A percentile compares a stretch with the other conserved stretches of the same genome.
These are phyloP conservation scores for Setaria viridis DNA, from an alignment of 202 grass and related monocot genomes.

Conservation along the genomic window DNA sequence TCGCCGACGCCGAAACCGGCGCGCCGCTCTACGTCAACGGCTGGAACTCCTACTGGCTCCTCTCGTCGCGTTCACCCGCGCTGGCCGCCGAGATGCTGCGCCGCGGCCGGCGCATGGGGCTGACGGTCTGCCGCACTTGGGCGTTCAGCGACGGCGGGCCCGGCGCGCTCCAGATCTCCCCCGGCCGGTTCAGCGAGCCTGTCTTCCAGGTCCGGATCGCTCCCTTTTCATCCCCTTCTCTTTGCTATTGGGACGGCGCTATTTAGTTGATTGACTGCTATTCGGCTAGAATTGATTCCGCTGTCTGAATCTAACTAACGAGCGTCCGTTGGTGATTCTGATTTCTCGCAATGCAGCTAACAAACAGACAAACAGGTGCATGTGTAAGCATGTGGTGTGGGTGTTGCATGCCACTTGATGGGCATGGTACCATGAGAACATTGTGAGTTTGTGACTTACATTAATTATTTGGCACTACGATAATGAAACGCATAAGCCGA, in stretches of 20 bases:
- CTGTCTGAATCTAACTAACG: not conserved
- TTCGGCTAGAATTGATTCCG: not conserved
- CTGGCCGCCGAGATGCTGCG: slow-evolving; percentile 77
- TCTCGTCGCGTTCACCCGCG: slow-evolving; percentile 50
- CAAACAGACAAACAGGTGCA: not conserved
- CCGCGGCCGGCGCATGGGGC: slow-evolving; percentile 73
- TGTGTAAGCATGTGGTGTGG: not conserved
- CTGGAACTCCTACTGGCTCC: slow-evolving; percentile 98
- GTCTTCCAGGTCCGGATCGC: slow-evolving; percentile 73
- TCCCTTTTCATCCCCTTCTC: not conserved
- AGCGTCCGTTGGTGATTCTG: not conserved
- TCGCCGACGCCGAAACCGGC: slow-evolving; percentile 63
- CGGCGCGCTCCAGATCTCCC: slow-evolving; percentile 84
- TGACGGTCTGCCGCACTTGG: slow-evolving; percentile 85
- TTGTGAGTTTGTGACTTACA: not conserved
- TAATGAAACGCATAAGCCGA: not conserved
- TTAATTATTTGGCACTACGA: not conserved
- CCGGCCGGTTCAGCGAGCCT: slow-evolving; percentile 69
- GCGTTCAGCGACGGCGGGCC: slow-evolving; percentile 81
- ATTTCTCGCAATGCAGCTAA: not conserved
- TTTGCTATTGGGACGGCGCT: not conserved
- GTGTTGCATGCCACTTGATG: not conserved
- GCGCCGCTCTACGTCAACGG: slow-evolving; percentile 81
- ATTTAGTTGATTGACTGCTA: not conserved
- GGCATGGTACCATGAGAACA: not conserved